phyloP scores from a whole-genome alignment of 371 early-diverging fungal genomes.

The Saksenaea vasiformis region DNA sequence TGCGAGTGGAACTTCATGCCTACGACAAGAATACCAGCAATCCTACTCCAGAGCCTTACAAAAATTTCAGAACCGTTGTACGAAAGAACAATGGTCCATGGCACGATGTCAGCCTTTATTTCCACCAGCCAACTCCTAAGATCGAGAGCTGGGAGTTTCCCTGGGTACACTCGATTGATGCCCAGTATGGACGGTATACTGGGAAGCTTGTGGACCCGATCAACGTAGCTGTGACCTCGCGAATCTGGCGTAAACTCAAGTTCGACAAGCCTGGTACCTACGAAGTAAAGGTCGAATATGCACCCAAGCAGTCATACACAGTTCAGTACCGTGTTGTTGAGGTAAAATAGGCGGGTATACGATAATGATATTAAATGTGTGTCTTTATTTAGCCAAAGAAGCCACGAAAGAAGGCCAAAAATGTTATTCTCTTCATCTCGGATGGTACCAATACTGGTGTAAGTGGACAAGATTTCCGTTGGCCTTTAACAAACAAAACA shows the following conservation, averaged over 20 bases:
- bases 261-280: constrained; percentile 62
- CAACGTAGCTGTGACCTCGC: constrained; percentile 53
- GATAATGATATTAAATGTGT: neutral
- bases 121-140: constrained; percentile 32
- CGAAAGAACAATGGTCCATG: constrained; percentile 46
- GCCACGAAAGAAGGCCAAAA: constrained; percentile 69
- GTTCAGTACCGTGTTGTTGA: constrained; percentile 39
- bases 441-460: constrained; percentile 70
- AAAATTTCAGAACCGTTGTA: constrained; percentile 46
- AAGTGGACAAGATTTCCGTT: constrained; percentile 11
- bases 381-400: constrained; percentile 33
- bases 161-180: constrained; percentile 54
- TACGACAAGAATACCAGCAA: constrained; percentile 47
- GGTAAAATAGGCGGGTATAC: constrained; percentile 10
- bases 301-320: constrained; percentile 34
- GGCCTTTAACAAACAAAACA: neutral
- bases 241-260: constrained; percentile 59
- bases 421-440: constrained; percentile 72
- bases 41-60: constrained; percentile 31
- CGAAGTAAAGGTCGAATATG: constrained; percentile 46
- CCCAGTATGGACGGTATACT: constrained; percentile 29
- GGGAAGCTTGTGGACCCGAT: constrained; percentile 43
- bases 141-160: constrained; percentile 57
- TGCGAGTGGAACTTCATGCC: constrained; percentile 62
- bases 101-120: constrained; percentile 46